phyloP scores from a whole-genome alignment of 208 protist species.

The Leptomonas seymouri region DNA sequence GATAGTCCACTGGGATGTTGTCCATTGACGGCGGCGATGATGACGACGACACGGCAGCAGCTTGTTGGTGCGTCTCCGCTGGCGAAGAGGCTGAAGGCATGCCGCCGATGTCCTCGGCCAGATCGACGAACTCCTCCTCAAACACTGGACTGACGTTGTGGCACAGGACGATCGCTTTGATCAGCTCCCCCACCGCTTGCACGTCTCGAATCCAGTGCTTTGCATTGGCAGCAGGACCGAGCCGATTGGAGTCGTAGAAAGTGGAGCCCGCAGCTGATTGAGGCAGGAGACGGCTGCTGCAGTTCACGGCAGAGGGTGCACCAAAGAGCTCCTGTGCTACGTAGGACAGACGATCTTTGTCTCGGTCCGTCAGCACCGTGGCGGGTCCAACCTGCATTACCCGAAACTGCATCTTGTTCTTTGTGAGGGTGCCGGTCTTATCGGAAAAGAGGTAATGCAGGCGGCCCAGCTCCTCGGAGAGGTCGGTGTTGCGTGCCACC shows the following conservation, averaged over 20 bases:
- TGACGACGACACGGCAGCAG: constrained; percentile 41
- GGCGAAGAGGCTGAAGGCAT: constrained; percentile 36
- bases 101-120: background rate
- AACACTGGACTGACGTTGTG: constrained; percentile 97
- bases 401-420: constrained; percentile 95
- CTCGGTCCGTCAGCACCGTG: constrained; percentile 55
- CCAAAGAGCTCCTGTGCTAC: constrained; percentile 44
- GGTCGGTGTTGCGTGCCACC: constrained; percentile 95
- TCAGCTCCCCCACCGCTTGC: constrained; percentile 66
- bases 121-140: constrained; percentile 43
- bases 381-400: constrained; percentile 54
- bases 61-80: too few relatives aligned
- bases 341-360: constrained; percentile 46
- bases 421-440: constrained; percentile 99
- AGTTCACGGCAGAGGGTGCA: background rate
- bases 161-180: constrained; percentile 93
- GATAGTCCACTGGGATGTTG: constrained; percentile 55
- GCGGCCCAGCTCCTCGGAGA: constrained; percentile 98
- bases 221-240: constrained; percentile 13
- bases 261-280: background rate
- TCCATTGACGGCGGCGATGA: constrained; percentile 82
- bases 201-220: constrained; percentile 46
- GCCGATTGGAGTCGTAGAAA: constrained; percentile 2
- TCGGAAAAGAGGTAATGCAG: constrained; percentile 98
- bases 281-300: background rate